These are phyloP conservation scores for Wakefieldia striispora DNA, from an alignment of 768 basidiomycete genomes.

Conservation along the genomic window DNA sequence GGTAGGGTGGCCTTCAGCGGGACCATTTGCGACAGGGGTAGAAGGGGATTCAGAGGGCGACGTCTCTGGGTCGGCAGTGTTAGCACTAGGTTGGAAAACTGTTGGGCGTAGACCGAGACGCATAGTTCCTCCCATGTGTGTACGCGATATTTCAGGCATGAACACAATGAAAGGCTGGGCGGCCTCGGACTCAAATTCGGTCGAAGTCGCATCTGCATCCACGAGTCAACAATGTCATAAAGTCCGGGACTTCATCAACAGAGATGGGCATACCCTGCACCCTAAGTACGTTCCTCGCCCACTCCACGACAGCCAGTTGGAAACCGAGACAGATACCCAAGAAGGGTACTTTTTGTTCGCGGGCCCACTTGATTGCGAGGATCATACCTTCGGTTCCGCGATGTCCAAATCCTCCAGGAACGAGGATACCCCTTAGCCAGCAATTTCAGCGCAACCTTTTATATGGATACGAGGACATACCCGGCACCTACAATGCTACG, in stretches of 20 bases:
- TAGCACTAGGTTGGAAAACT: constrained; percentile 61
- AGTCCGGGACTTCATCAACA: not conserved
- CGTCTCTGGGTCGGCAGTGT: constrained; percentile 10
- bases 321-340: constrained; percentile 97
- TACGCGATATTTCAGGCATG: constrained; percentile 99
- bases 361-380: constrained; percentile 94
- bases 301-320: constrained; percentile 95
- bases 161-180: constrained; percentile 82
- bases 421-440: constrained; percentile 79
- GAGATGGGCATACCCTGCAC: constrained; percentile 50
- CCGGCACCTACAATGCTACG: constrained; percentile 84
- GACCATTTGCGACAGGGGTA: constrained; percentile 6
- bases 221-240: constrained; percentile 9
- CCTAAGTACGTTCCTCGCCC: constrained; percentile 81
- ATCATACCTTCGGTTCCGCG: constrained; percentile 98
- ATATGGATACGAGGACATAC: constrained; percentile 42
- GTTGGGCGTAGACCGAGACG: constrained; percentile 97
- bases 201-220: constrained; percentile 72
- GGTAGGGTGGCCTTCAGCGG: not conserved
- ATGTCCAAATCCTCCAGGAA: constrained; percentile 93
- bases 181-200: constrained; percentile 68
- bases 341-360: constrained; percentile 94
- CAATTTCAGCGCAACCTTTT: constrained; percentile 9
- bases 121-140: constrained; percentile 99
- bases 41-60: constrained; percentile 12